These are phyloP conservation scores for Amanita phalloides DNA, from an alignment of 768 basidiomycete species.

Conservation along the genomic window DNA sequence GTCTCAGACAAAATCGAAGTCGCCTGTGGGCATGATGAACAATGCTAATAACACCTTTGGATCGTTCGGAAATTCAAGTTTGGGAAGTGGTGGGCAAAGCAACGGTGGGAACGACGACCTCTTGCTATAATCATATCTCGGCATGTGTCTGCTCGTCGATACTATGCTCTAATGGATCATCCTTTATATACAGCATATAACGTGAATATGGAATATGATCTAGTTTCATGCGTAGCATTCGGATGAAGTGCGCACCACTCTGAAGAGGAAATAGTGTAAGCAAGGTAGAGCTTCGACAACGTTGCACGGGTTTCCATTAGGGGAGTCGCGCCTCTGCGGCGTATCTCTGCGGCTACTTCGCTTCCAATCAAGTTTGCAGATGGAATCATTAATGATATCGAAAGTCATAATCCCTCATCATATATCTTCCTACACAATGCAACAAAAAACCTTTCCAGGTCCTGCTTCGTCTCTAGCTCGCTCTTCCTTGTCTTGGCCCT, in stretches of 20 bases:
- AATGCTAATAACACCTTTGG: constrained; percentile 17
- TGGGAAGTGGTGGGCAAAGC: constrained; percentile 7
- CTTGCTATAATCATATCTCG: constrained; percentile 20
- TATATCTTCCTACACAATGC: constrained; percentile 84
- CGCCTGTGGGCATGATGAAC: background rate
- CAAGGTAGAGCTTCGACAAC: too few relatives aligned
- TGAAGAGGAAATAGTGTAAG: too few relatives aligned
- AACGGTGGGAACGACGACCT: constrained; percentile 29
- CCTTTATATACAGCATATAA: background rate
- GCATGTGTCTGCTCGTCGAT: background rate
- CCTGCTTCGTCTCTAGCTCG: constrained; percentile 56
- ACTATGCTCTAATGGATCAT: constrained; percentile 10
- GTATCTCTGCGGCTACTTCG: background rate
- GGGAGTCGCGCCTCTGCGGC: too few relatives aligned
- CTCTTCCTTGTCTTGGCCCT: constrained; percentile 21
- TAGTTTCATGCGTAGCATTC: too few relatives aligned
- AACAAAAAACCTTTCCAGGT: constrained; percentile 84
- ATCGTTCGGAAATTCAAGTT: constrained; percentile 16
- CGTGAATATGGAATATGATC: too few relatives aligned
- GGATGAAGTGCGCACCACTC: too few relatives aligned
- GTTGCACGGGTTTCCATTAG: too few relatives aligned
- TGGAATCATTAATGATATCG: background rate
- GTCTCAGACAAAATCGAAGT: constrained; percentile 10
- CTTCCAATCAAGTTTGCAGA: background rate
- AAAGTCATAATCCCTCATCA: constrained; percentile 71